Evolutionary conservation across 345 rosid species (phyloP).

Genomic region (Acer saccharum): DNA sequence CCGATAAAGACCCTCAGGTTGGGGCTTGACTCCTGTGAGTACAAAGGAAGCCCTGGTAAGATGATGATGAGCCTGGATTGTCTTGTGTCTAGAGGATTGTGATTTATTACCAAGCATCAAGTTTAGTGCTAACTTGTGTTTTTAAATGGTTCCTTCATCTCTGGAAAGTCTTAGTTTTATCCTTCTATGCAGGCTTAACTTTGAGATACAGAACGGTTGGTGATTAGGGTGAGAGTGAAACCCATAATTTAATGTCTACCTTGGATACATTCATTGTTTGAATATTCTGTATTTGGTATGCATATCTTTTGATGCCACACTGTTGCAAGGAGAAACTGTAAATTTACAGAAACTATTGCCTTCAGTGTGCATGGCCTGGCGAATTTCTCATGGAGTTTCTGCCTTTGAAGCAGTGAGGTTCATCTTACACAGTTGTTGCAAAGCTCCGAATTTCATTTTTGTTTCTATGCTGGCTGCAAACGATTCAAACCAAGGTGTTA

Average conservation of each 20-base stretch:
- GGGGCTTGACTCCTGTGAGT: background rate
- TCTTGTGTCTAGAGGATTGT: background rate
- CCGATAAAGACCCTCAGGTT: background rate
- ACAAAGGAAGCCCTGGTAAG: background rate
- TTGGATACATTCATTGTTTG: too few relatives aligned
- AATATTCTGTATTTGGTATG: too few relatives aligned
- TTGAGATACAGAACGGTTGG: background rate
- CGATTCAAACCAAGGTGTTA: background rate
- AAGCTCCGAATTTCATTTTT: background rate
- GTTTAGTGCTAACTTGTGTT: background rate
- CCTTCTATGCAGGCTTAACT: slow-evolving; percentile 15
- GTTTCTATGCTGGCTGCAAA: background rate
- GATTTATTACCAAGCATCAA: background rate
- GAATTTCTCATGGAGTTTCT: background rate
- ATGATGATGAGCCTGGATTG: background rate
- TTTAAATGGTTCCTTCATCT: background rate
- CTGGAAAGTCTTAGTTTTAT: background rate
- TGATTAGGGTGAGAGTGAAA: background rate
- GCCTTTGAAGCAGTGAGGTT: background rate
- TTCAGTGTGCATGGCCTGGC: background rate
- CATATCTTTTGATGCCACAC: background rate
- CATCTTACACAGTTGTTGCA: background rate
- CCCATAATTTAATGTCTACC: too few relatives aligned
- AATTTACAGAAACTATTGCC: background rate
- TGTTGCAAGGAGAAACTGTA: background rate